These are phyloP conservation scores for Chytriomyces hyalinus DNA, from an alignment of 192 early-diverging fungal genomes.

Conservation along the genomic window DNA sequence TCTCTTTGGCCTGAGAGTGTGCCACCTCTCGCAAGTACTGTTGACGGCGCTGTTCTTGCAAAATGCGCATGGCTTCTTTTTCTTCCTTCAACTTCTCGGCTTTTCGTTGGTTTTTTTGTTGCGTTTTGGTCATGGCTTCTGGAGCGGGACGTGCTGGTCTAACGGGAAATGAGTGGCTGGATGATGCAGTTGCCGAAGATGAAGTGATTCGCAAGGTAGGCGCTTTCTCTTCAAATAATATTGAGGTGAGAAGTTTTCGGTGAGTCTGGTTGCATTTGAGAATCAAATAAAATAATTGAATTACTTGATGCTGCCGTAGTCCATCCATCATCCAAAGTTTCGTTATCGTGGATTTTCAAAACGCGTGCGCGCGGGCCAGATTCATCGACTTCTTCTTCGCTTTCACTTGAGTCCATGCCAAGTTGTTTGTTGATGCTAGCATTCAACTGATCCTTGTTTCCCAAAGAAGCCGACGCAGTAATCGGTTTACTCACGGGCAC, in stretches of 20 bases:
- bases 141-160: slow-evolving; percentile 7
- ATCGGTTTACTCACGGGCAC: no score
- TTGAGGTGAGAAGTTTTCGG: no score
- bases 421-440: not conserved
- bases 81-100: slow-evolving; percentile 26
- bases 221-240: slow-evolving; percentile 7
- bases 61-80: slow-evolving; percentile 11
- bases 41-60: slow-evolving; percentile 11
- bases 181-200: not conserved
- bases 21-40: slow-evolving; percentile 21
- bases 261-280: not conserved
- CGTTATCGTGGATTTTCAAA: slow-evolving; percentile 8
- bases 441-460: not conserved
- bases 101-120: slow-evolving; percentile 33
- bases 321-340: slow-evolving; percentile 20
- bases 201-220: slow-evolving; percentile 17
- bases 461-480: not conserved
- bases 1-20: not conserved
- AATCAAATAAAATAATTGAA: not conserved
- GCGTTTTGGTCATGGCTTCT: slow-evolving; percentile 18
- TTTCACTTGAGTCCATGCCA: not conserved
- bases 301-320: slow-evolving; percentile 2
- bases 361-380: not conserved
- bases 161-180: slow-evolving; percentile 6
- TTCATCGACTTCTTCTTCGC: not conserved